Conservation (phyloP, 2,329 filamentous ascomycete species). For the Diaporthe humulicola region DNA sequence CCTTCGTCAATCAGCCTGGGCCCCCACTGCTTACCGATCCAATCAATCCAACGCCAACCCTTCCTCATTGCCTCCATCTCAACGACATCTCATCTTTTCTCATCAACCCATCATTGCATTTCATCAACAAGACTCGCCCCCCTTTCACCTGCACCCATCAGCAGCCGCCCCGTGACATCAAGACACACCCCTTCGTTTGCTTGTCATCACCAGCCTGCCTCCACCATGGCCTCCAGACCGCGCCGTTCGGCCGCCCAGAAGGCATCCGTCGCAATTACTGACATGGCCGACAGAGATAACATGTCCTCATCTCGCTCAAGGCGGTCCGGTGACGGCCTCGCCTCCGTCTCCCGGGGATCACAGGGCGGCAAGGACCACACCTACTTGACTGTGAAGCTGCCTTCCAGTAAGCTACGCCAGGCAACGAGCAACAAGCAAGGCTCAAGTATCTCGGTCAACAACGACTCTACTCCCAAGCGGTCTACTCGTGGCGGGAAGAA, state of each 20-base stretch:
- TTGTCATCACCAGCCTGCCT: background rate
- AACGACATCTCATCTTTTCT: slow-evolving; percentile 19
- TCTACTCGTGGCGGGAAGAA: slow-evolving; percentile 67
- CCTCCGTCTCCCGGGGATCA: slow-evolving; percentile 58
- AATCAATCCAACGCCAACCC: slow-evolving; percentile 31
- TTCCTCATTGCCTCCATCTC: slow-evolving; percentile 14
- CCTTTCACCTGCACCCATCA: background rate
- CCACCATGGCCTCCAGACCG: slow-evolving; percentile 61
- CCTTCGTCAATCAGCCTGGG: slow-evolving; percentile 33
- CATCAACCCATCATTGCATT: slow-evolving; percentile 1
- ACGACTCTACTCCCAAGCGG: slow-evolving; percentile 64
- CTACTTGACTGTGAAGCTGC: slow-evolving; percentile 66
- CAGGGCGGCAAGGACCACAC: slow-evolving; percentile 59
- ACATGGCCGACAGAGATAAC: slow-evolving; percentile 64
- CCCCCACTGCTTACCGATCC: slow-evolving; percentile 38
- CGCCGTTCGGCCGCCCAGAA: slow-evolving; percentile 61
- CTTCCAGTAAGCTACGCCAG: slow-evolving; percentile 65
- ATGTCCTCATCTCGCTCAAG: slow-evolving; percentile 65
- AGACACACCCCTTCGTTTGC: background rate
- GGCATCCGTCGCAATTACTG: slow-evolving; percentile 61
- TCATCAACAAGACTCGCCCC: background rate
- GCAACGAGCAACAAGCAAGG: slow-evolving; percentile 57
- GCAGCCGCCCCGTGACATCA: background rate
- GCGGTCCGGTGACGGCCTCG: slow-evolving; percentile 60
- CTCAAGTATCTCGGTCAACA: slow-evolving; percentile 46